Evolutionary conservation across 169 alveolate genomes (phyloP).

Genomic region (Amoebophrya sp.): DNA sequence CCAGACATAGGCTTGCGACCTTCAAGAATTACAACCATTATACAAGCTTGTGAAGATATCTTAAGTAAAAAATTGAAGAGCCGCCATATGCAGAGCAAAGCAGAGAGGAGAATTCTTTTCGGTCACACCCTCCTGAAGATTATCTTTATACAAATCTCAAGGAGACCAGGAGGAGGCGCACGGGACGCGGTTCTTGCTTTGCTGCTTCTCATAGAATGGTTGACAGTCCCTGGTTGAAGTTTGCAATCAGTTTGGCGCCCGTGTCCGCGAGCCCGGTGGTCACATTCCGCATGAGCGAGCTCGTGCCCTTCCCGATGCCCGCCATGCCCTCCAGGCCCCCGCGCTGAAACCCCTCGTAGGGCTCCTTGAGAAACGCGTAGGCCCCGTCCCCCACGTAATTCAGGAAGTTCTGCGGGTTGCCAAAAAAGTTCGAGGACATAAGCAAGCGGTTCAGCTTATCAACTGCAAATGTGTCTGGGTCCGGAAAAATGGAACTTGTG

Average conservation of each 20-base stretch:
- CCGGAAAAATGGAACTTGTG: no score
- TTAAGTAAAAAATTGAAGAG: neutral
- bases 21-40: neutral
- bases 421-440: neutral
- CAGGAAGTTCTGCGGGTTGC: neutral
- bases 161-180: neutral
- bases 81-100: neutral
- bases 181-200: neutral
- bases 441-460: no score
- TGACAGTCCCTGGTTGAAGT: neutral
- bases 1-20: no score
- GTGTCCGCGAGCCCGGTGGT: neutral
- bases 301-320: neutral
- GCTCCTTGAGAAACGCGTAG: neutral
- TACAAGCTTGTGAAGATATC: neutral
- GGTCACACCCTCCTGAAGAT: neutral
- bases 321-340: neutral
- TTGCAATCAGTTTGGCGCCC: neutral
- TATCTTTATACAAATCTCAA: no score
- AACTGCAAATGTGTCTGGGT: no score
- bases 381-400: neutral
- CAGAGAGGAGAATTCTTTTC: neutral
- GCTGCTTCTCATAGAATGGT: neutral
- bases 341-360: neutral
- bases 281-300: neutral